Percentiles rank a stretch among this genome's conserved stretches.
phyloP scores from a whole-genome alignment of 2,329 filamentous ascomycete species.

The Hortaea werneckii region DNA sequence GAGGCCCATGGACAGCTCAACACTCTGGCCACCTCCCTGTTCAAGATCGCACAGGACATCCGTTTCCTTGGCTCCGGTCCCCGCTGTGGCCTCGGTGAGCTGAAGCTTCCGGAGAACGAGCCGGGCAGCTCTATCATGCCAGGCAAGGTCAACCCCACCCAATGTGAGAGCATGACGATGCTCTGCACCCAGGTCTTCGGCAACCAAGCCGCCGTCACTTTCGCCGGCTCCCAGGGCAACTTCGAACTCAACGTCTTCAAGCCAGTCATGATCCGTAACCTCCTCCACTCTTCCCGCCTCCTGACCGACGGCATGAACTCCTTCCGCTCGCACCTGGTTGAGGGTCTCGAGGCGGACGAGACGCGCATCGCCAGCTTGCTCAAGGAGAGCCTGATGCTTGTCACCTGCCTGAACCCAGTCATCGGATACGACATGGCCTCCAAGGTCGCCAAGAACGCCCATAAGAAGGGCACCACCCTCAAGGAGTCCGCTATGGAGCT shows the following conservation, averaged over 20 bases:
- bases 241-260: constrained; percentile 99
- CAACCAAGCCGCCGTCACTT: constrained; percentile 86
- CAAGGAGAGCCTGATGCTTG: constrained; percentile 96
- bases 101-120: constrained; percentile 93
- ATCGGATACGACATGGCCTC: constrained; percentile 96
- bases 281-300: constrained; percentile 83
- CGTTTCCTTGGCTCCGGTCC: constrained; percentile 93
- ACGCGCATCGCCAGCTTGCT: constrained; percentile 80
- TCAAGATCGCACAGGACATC: constrained; percentile 97
- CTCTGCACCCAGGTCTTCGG: constrained; percentile 95
- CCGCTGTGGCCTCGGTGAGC: constrained; percentile 88
- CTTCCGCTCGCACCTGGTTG: constrained; percentile 88
- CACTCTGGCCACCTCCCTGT: constrained; percentile 80
- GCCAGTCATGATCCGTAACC: constrained; percentile 87
- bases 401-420: constrained; percentile 93
- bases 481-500: constrained; percentile 93
- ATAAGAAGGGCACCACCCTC: constrained; percentile 93
- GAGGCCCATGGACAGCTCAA: constrained; percentile 91
- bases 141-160: constrained; percentile 97
- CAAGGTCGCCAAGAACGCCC: constrained; percentile 96
- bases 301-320: constrained; percentile 87
- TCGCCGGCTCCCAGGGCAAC: constrained; percentile 94
- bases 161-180: constrained; percentile 97
- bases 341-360: constrained; percentile 84
- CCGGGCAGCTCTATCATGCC: constrained; percentile 98